phyloP scores from a whole-genome alignment of 2,329 filamentous ascomycete genomes.

The Claviceps sp. region DNA sequence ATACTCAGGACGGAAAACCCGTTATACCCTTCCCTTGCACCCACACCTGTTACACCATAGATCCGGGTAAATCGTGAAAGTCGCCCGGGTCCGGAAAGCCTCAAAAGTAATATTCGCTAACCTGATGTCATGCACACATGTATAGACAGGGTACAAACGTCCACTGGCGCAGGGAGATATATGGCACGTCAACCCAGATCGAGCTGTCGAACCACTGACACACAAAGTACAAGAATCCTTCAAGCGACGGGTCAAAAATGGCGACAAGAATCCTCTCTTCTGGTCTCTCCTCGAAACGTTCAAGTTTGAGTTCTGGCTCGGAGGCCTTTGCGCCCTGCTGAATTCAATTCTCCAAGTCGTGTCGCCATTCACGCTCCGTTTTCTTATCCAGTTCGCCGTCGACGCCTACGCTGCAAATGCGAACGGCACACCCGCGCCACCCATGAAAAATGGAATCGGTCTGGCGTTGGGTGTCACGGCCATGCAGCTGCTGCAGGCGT shows the following conservation, averaged over 20 bases:
- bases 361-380: slow-evolving; percentile 73
- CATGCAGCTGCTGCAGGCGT: slow-evolving; percentile 74
- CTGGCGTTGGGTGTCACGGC: slow-evolving; percentile 70
- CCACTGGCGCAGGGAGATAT: slow-evolving; percentile 74
- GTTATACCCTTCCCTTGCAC: neutral
- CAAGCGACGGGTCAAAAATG: slow-evolving; percentile 49
- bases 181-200: slow-evolving; percentile 74
- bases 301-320: slow-evolving; percentile 70
- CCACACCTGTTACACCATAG: neutral
- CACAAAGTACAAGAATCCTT: slow-evolving; percentile 55
- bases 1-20: too few relatives aligned
- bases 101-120: neutral
- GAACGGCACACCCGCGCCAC: slow-evolving; percentile 40
- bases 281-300: slow-evolving; percentile 81
- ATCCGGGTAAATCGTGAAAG: neutral
- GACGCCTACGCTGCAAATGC: slow-evolving; percentile 59
- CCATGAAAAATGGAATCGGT: slow-evolving; percentile 65
- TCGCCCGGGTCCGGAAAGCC: neutral
- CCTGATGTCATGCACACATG: neutral
- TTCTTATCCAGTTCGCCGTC: slow-evolving; percentile 72
- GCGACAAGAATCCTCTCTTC: slow-evolving; percentile 60
- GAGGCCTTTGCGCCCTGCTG: slow-evolving; percentile 62
- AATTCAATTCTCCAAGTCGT: slow-evolving; percentile 68
- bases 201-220: slow-evolving; percentile 58
- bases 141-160: slow-evolving; percentile 69